Percentiles rank a stretch among this genome's conserved stretches.
Conservation (phyloP, 768 basidiomycete species). For the Kwoniella dejecticola region DNA sequence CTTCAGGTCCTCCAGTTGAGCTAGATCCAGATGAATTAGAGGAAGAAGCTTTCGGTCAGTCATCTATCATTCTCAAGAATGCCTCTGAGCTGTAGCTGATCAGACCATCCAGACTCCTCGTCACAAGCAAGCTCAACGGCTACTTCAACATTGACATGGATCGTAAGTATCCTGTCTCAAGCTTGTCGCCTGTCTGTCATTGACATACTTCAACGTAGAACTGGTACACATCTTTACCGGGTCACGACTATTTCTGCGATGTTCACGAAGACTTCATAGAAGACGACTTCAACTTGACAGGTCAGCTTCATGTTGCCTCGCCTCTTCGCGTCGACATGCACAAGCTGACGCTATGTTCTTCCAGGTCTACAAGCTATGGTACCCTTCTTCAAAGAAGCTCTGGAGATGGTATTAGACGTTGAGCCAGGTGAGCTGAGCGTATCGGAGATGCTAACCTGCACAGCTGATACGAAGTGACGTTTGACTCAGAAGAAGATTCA, state of each 20-base stretch:
- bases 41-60: constrained; percentile 40
- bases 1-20: constrained; percentile 27
- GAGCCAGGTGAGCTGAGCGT: constrained; percentile 80
- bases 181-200: neutral
- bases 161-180: constrained; percentile 33
- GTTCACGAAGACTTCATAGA: constrained; percentile 98
- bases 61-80: neutral
- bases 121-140: constrained; percentile 52
- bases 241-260: constrained; percentile 96
- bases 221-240: constrained; percentile 54
- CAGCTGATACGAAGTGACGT: neutral
- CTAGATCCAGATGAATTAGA: constrained; percentile 35
- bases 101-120: constrained; percentile 40
- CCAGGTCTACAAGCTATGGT: constrained; percentile 62
- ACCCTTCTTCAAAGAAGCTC: constrained; percentile 99
- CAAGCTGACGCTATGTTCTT: neutral
- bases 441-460: neutral
- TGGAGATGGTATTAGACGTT: constrained; percentile 99
- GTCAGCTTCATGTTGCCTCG: constrained; percentile 57
- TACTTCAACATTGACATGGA: constrained; percentile 56
- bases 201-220: constrained; percentile 30
- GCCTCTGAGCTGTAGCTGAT: constrained; percentile 4
- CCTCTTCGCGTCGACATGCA: neutral
- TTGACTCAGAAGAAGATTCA: constrained; percentile 69
- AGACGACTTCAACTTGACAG: constrained; percentile 99